Base-by-base conservation (phyloP, 2,329 filamentous ascomycete genomes). In the Didymellaceae sp. region DNA sequence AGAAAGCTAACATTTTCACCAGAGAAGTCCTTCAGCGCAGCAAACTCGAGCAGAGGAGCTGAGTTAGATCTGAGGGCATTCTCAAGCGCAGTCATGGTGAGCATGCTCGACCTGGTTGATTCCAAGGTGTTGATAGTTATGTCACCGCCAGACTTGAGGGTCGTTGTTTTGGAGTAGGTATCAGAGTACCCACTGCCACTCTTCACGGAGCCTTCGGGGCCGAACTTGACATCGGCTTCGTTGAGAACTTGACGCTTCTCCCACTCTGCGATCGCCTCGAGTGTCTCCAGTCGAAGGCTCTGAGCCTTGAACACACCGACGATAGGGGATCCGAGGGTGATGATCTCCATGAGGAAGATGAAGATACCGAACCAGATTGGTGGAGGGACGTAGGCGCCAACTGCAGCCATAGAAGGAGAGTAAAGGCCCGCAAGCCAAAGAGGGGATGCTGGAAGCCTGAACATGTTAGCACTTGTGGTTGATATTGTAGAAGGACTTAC, bases 1-100 rank as follows among this genome's bases (percentile, higher is more conserved):
- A 72, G 61, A 42, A 72, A 72, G 54, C 67, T 69, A 26, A 72
- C 59, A 24, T 71, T 72, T 26, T 71, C 70, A 13, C 68, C 69
- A 4, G 60, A 67, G 45, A 72, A 72, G 33, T 72, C 68, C 31
- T 70, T 69, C 1, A 71, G 45, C 0, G 68, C 67, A 20, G 69
- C 67, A 28, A 72, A 72, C 16, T 65, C 52, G 1, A 71, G 59
- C 3, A 72, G 59, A 5, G 68, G 68, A 20, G 63, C 45, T 14
- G 68, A 56, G 13, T 71, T 70, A 5, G 59, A 64, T 6, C 62
- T 47, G 11, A 72, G 55, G 16, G 69, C 63, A 26, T 68, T 69
- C 38, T 71, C 68, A 4, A 71, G 48, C 5, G 67, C 66, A 13
- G 57, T 62, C 68, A 72, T 71, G 10, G 67, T 72, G 37, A 67